Conservation (phyloP, 257 asterid species). For the Schizonepeta tenuifolia region DNA sequence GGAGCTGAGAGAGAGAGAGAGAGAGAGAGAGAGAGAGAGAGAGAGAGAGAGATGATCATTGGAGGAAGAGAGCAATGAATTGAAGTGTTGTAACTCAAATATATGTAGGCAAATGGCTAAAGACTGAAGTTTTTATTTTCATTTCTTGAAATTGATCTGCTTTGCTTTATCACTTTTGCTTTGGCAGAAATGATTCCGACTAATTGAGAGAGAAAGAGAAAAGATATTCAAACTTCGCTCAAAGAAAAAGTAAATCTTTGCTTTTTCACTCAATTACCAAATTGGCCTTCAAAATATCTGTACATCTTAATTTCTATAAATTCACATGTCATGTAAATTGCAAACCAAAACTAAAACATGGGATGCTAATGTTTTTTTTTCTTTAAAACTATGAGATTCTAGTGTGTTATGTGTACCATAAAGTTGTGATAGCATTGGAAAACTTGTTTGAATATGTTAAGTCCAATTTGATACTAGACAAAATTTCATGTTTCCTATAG, state of each 20-base stretch:
- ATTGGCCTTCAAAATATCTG: constrained; percentile 14
- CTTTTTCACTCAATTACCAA: constrained; percentile 26
- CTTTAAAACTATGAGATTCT: no score
- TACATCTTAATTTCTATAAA: not conserved
- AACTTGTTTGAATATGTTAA: no score
- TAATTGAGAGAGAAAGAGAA: constrained; percentile 28
- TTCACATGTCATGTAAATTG: not conserved
- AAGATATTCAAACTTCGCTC: constrained; percentile 35
- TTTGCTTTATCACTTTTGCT: constrained; percentile 46
- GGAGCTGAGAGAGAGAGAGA: constrained; percentile 14
- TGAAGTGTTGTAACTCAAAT: constrained; percentile 33
- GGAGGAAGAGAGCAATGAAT: not conserved
- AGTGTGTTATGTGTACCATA: not conserved
- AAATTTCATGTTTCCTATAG: no score
- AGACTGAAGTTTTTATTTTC: not conserved
- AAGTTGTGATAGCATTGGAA: no score
- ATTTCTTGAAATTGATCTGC: constrained; percentile 28
- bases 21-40: constrained; percentile 19
- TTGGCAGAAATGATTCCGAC: constrained; percentile 52
- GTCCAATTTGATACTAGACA: no score
- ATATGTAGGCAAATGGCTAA: constrained; percentile 35
- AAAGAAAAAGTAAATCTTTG: constrained; percentile 34
- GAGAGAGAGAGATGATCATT: constrained; percentile 43
- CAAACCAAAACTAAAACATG: not conserved
- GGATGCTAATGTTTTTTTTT: not conserved